Conservation (phyloP, 2,329 filamentous ascomycete species). For the Neospermospora avenae region DNA sequence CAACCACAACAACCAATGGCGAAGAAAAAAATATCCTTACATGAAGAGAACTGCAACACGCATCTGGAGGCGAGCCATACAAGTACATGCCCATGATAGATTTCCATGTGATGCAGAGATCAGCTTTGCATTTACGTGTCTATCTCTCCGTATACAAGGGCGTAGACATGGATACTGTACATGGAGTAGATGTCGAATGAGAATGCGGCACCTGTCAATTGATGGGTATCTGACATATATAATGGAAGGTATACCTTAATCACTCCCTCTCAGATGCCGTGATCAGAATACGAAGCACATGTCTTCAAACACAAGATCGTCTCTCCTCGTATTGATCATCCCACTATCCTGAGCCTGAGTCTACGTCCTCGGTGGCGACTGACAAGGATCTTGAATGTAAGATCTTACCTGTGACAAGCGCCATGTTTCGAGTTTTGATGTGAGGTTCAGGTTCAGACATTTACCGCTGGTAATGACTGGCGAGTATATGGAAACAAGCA, state of each 20-base stretch:
- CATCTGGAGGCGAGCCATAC: not conserved
- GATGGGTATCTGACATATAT: no score
- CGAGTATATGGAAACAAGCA: no score
- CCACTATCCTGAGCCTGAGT: not conserved
- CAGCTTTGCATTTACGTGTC: not conserved
- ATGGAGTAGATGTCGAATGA: no score
- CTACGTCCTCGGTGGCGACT: not conserved
- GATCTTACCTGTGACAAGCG: no score
- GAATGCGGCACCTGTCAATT: no score
- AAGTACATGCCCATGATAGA: not conserved
- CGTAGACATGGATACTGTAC: no score
- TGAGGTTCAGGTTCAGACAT: no score
- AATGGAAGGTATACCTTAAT: not conserved
- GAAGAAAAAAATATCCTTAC: not conserved
- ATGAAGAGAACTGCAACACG: not conserved
- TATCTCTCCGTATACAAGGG: no score
- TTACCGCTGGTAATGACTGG: no score
- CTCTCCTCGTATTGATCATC: not conserved
- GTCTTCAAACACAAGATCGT: not conserved
- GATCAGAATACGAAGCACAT: constrained; percentile 2
- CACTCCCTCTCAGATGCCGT: not conserved
- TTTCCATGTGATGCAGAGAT: not conserved
- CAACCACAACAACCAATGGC: not conserved
- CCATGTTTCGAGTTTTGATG: no score
- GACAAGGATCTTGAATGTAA: no score